Percentiles rank a stretch among this genome's conserved stretches.
Evolutionary conservation across 768 basidiomycete species (phyloP).

Genomic region (Boletus subparvulus): DNA sequence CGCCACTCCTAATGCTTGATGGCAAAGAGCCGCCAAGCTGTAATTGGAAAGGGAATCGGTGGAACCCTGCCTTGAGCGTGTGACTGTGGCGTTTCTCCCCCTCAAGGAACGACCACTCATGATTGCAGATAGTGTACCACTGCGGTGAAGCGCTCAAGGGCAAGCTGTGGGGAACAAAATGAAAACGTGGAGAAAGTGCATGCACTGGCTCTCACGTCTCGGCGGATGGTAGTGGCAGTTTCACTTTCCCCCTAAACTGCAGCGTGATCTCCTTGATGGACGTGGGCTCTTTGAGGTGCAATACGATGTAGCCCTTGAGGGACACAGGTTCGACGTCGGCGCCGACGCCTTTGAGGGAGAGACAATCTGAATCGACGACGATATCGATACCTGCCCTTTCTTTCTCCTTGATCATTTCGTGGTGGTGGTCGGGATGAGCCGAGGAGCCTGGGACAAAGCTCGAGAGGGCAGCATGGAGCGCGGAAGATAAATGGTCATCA

Average conservation of each 20-base stretch:
- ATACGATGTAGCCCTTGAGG: conserved; percentile 77
- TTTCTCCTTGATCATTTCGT: conserved; percentile 47
- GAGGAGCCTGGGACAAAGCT: conserved; percentile 26
- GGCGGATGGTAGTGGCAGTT: conserved; percentile 53
- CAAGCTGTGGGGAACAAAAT: conserved; percentile 12
- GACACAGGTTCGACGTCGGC: conserved; percentile 79
- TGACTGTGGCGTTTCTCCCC: conserved; percentile 75
- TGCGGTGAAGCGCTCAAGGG: conserved; percentile 36
- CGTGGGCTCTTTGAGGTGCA: conserved; percentile 79
- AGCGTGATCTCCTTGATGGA: conserved; percentile 84
- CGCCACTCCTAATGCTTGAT: conserved; percentile 61
- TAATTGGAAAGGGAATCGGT: conserved; percentile 90
- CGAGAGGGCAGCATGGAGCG: conserved; percentile 40
- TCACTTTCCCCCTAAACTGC: conserved; percentile 80
- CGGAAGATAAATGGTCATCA: conserved; percentile 36
- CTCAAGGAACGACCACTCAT: conserved; percentile 93
- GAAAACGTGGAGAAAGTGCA: not conserved
- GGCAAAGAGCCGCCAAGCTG: conserved; percentile 84
- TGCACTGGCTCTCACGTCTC: conserved; percentile 54
- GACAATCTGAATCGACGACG: conserved; percentile 63
- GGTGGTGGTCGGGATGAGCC: conserved; percentile 23
- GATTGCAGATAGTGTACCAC: conserved; percentile 67
- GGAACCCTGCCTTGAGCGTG: conserved; percentile 94
- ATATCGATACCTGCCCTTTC: conserved; percentile 69
- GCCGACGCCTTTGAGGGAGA: conserved; percentile 77